phyloP scores from a whole-genome alignment of 257 asterid genomes.

The Ligustrum vulgare region DNA sequence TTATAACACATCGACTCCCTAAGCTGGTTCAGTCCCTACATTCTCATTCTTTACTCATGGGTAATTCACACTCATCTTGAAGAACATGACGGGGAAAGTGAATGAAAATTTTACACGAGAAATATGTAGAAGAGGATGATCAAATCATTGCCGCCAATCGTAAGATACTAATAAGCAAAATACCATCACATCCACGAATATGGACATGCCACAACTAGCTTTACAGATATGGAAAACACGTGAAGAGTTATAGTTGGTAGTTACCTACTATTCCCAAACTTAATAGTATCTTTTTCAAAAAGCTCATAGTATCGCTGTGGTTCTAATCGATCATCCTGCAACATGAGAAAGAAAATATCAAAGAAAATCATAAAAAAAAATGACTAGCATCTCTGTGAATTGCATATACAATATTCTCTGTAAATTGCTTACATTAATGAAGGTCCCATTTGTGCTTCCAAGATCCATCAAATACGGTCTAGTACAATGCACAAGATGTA shows the following conservation, averaged over 20 bases:
- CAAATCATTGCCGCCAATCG: background rate
- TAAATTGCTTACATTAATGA: slow-evolving; percentile 67
- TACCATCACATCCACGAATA: background rate
- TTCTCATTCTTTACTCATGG: background rate
- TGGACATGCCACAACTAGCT: slow-evolving; percentile 7
- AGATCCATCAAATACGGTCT: slow-evolving; percentile 99
- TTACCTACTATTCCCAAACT: slow-evolving; percentile 98
- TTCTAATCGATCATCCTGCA: slow-evolving; percentile 75
- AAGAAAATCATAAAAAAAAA: slow-evolving; percentile 10
- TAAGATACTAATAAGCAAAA: background rate
- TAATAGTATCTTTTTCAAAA: slow-evolving; percentile 78
- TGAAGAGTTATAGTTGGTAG: slow-evolving; percentile 10
- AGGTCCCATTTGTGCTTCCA: slow-evolving; percentile 95
- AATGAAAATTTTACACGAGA: background rate
- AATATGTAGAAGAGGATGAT: background rate
- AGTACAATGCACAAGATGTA: slow-evolving; percentile 22
- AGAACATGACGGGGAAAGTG: background rate
- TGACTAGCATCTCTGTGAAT: background rate
- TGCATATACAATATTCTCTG: background rate
- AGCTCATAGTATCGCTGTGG: slow-evolving; percentile 87
- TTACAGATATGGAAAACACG: slow-evolving; percentile 18
- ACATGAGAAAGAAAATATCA: slow-evolving; percentile 18
- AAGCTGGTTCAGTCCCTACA: background rate
- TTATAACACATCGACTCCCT: background rate
- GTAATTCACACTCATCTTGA: background rate